Percentiles rank a stretch among this genome's conserved stretches.
phyloP scores from a whole-genome alignment of 2,329 filamentous ascomycete genomes.

The Aspergillus calidoustus region DNA sequence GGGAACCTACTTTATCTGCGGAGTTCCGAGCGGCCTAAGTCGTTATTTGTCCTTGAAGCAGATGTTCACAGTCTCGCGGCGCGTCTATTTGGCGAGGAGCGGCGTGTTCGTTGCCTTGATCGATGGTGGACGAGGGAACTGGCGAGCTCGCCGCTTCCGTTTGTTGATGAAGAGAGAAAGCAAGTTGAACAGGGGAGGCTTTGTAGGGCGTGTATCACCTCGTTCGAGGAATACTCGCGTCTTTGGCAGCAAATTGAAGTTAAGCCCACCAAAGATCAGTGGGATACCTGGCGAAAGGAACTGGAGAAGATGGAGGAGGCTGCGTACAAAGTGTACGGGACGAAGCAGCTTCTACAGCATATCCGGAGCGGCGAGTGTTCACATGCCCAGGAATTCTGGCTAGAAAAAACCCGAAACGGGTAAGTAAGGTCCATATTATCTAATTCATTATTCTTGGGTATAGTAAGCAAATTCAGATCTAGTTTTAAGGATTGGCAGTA shows the following conservation, averaged over 20 bases:
- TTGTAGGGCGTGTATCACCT: not conserved
- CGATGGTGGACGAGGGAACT: not conserved
- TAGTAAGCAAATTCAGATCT: not conserved
- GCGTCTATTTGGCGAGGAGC: not conserved
- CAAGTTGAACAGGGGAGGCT: not conserved
- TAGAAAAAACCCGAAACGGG: not conserved
- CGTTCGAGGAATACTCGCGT: not conserved
- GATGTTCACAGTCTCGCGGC: not conserved
- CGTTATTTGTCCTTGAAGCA: not conserved
- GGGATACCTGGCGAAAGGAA: not conserved
- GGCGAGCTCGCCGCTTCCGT: not conserved
- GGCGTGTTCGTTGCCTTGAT: not conserved
- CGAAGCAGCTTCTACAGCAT: not conserved
- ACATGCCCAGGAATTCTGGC: not conserved
- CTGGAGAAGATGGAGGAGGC: not conserved
- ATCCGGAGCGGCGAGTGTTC: not conserved
- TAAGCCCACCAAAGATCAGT: not conserved
- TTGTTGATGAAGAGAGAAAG: not conserved
- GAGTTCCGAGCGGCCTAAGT: not conserved
- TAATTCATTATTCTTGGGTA: not conserved
- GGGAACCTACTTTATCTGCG: not conserved
- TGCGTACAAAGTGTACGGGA: not conserved
- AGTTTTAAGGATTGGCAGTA: not conserved
- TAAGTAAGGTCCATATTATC: not conserved
- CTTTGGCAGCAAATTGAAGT: not conserved